Percentiles rank a stretch among this genome's conserved stretches.
Conservation (phyloP, 1,139 yeast genomes). For the Maudiozyma humilis region DNA sequence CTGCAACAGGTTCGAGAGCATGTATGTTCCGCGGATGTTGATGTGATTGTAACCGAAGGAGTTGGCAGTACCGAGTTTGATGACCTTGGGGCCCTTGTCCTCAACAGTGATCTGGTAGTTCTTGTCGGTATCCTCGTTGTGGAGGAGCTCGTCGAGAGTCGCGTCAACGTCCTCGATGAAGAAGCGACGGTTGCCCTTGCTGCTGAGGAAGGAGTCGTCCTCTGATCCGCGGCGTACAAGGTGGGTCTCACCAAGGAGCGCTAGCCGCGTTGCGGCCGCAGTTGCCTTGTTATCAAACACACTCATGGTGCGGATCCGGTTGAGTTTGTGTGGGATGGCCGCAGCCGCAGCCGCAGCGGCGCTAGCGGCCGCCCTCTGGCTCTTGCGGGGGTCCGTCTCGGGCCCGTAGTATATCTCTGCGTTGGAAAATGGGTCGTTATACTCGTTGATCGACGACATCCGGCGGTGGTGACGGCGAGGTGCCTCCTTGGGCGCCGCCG, state of each 20-base stretch:
- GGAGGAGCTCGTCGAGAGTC: slow-evolving; percentile 61
- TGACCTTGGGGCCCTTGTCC: slow-evolving; percentile 86
- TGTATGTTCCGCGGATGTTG: slow-evolving; percentile 81
- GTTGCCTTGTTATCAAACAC: slow-evolving; percentile 29
- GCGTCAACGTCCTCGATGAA: slow-evolving; percentile 67
- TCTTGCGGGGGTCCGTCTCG: slow-evolving; percentile 43
- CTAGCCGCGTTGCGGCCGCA: slow-evolving; percentile 13
- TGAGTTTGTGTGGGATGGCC: neutral
- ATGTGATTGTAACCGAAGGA: slow-evolving; percentile 70
- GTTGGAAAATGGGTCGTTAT: slow-evolving; percentile 51
- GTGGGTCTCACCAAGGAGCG: slow-evolving; percentile 15
- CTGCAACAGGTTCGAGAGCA: slow-evolving; percentile 80
- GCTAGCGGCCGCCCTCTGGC: neutral
- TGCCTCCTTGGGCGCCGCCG: neutral
- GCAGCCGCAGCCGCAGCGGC: slow-evolving; percentile 10
- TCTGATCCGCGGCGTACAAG: slow-evolving; percentile 55
- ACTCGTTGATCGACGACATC: slow-evolving; percentile 27
- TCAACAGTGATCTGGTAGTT: slow-evolving; percentile 87
- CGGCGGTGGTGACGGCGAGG: slow-evolving; percentile 15
- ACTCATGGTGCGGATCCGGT: slow-evolving; percentile 35
- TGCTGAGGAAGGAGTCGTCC: slow-evolving; percentile 42
- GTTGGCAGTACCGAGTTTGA: slow-evolving; percentile 74
- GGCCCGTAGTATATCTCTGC: slow-evolving; percentile 71
- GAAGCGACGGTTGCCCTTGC: slow-evolving; percentile 44
- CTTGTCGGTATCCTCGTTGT: slow-evolving; percentile 77